Conservation (phyloP, 441 rosid species). For the Gossypium schwendimanii region DNA sequence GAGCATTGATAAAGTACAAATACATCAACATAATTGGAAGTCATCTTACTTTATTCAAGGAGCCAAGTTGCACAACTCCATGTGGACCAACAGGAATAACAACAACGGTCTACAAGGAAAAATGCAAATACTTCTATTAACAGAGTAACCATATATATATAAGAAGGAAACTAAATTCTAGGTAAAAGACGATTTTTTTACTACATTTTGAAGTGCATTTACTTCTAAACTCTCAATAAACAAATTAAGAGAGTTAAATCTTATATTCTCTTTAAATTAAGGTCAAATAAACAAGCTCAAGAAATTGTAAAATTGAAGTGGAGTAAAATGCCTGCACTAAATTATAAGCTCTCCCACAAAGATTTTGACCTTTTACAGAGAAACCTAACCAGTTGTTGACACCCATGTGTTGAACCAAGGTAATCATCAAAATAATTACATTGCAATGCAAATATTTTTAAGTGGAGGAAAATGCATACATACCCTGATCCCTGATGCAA, state of each 20-base stretch:
- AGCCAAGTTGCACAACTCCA: conserved; percentile 92
- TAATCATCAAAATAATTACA: not conserved
- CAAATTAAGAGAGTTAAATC: not conserved
- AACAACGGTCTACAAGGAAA: conserved; percentile 52
- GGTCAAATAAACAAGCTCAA: not conserved
- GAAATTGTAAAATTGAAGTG: not conserved
- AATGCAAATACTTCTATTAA: conserved; percentile 8
- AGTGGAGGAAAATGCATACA: conserved; percentile 9
- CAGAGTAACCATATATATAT: not conserved
- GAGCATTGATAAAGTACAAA: conserved; percentile 7
- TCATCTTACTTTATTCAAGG: conserved; percentile 59
- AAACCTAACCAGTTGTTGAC: not conserved
- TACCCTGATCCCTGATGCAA: conserved; percentile 80
- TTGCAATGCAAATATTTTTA: not conserved
- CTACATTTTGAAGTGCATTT: conserved; percentile 1
- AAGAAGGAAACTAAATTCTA: not conserved
- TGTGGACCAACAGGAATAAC: conserved; percentile 64
- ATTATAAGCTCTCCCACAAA: not conserved
- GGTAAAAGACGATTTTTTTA: not conserved
- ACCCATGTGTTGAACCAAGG: not conserved
- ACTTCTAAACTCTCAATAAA: not conserved
- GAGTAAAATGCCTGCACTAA: not conserved
- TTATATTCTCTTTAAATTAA: not conserved
- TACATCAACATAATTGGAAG: conserved; percentile 11
- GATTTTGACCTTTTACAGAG: not conserved